Percentiles rank a stretch among this genome's conserved stretches.
These are phyloP conservation scores for Penicillium olsonii DNA, from an alignment of 2,329 filamentous ascomycete genomes.

Conservation along the genomic window DNA sequence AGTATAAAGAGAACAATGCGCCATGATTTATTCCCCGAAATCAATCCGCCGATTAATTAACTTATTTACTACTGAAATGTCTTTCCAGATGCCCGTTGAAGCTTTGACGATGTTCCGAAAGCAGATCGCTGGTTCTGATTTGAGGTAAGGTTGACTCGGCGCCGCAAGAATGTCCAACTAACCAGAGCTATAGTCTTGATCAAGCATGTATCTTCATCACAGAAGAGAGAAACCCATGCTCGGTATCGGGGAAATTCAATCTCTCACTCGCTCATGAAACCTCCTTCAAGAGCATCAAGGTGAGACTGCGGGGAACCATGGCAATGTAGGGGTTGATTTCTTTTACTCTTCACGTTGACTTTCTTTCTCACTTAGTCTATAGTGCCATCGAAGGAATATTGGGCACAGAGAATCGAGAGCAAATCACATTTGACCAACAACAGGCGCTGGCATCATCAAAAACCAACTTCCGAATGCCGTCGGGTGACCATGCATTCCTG, in stretches of 20 bases:
- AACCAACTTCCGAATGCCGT: constrained; percentile 18
- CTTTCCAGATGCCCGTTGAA: not conserved
- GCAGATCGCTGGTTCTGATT: not conserved
- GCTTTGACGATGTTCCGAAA: constrained; percentile 4
- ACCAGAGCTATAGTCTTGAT: constrained; percentile 12
- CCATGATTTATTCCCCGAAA: not conserved
- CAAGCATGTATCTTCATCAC: constrained; percentile 20
- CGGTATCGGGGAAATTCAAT: constrained; percentile 14
- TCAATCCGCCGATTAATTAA: not conserved
- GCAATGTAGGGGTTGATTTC: constrained; percentile 15
- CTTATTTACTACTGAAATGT: not conserved
- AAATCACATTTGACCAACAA: constrained; percentile 13
- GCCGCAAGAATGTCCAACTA: not conserved
- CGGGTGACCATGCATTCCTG: constrained; percentile 22
- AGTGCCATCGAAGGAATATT: constrained; percentile 4
- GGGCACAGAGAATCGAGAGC: constrained; percentile 7
- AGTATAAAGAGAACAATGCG: constrained; percentile 3
- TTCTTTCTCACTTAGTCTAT: not conserved
- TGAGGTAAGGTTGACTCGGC: not conserved
- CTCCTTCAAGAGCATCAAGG: constrained; percentile 17
- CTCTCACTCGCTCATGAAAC: constrained; percentile 7
- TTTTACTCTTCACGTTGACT: not conserved
- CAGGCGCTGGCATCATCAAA: constrained; percentile 18
- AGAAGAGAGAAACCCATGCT: not conserved
- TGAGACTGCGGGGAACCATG: constrained; percentile 15